These are phyloP conservation scores for Detonula confervacea DNA, from an alignment of 352 stramenopile genomes.

Conservation along the genomic window DNA sequence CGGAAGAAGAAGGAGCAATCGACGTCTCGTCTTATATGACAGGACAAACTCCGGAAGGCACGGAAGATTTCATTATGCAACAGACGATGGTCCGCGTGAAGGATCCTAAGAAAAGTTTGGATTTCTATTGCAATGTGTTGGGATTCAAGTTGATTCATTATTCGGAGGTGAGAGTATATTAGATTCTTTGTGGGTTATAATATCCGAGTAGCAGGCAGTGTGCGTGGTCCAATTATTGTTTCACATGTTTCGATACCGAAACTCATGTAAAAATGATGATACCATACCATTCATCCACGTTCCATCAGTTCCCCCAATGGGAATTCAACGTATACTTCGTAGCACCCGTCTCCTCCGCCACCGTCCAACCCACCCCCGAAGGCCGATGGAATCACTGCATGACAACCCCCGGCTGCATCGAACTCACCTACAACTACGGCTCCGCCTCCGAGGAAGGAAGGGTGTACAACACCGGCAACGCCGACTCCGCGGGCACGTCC, in stretches of 20 bases:
- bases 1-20: slow-evolving; percentile 6
- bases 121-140: slow-evolving; percentile 86
- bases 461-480: slow-evolving; percentile 86
- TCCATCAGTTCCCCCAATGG: slow-evolving; percentile 63
- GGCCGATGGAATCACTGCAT: slow-evolving; percentile 63
- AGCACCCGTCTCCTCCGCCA: slow-evolving; percentile 47
- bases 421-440: slow-evolving; percentile 89
- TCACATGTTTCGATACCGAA: too few species aligned
- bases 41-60: slow-evolving; percentile 36
- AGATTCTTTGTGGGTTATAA: too few species aligned
- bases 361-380: slow-evolving; percentile 32
- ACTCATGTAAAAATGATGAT: too few species aligned
- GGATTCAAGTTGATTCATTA: slow-evolving; percentile 88
- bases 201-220: too few species aligned
- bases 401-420: slow-evolving; percentile 72
- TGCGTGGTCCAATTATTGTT: too few species aligned
- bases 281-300: slow-evolving; percentile 11
- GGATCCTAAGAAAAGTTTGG: slow-evolving; percentile 79
- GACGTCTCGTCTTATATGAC: slow-evolving; percentile 48
- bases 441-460: slow-evolving; percentile 81
- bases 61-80: slow-evolving; percentile 81
- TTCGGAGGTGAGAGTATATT: slow-evolving; percentile 72
- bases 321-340: slow-evolving; percentile 77
- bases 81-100: slow-evolving; percentile 89
- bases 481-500: slow-evolving; percentile 39